Evolutionary conservation across 2,329 filamentous ascomycete genomes (phyloP).

Genomic region (Bipolaris gigantea): DNA sequence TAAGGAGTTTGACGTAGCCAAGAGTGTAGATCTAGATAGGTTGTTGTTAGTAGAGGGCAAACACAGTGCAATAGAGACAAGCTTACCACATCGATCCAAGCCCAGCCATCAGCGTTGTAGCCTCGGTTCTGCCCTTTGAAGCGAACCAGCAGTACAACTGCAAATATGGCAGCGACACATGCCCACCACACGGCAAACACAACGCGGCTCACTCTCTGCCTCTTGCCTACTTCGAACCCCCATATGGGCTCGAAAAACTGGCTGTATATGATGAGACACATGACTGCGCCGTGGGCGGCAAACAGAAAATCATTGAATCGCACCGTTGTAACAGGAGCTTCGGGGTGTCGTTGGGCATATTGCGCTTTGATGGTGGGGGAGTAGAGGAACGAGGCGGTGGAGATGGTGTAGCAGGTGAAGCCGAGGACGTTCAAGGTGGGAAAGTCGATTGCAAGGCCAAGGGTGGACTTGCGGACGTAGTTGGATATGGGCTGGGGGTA

Average conservation of each 20-base stretch:
- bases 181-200: conserved; percentile 72
- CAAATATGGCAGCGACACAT: conserved; percentile 64
- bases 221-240: conserved; percentile 67
- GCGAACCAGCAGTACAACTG: conserved; percentile 55
- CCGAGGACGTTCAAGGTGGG: conserved; percentile 73
- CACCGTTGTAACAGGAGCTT: conserved; percentile 77
- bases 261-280: conserved; percentile 72
- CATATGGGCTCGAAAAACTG: conserved; percentile 75
- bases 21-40: conserved; percentile 61
- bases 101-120: conserved; percentile 56
- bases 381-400: conserved; percentile 75
- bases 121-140: conserved; percentile 46
- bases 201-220: conserved; percentile 59
- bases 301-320: conserved; percentile 89
- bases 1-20: conserved; percentile 84
- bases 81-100: conserved; percentile 66
- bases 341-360: conserved; percentile 78
- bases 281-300: conserved; percentile 74
- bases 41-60: conserved; percentile 3
- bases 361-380: conserved; percentile 76
- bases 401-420: conserved; percentile 75
- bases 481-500: conserved; percentile 90
- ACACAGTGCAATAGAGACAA: neutral
- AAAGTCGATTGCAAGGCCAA: conserved; percentile 86
- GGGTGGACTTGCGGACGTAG: conserved; percentile 72